Base-by-base conservation (phyloP, 768 basidiomycete species). In the Leccinum incarnatum region DNA sequence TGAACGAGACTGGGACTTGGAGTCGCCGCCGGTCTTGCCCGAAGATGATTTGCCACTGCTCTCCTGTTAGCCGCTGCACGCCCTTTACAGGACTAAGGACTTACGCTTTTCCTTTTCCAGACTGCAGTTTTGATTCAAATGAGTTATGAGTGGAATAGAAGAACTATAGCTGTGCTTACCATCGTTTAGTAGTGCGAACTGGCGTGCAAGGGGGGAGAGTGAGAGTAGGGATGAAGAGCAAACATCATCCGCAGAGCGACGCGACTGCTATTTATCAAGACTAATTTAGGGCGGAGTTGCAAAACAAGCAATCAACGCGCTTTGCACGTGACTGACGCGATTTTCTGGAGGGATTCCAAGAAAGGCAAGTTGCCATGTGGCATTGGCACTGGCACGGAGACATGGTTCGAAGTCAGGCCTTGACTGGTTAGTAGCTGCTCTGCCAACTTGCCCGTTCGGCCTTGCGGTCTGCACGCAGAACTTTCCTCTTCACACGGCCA, bases 1-100 rank as follows among this genome's bases (percentile, higher is more conserved):
- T 14, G 92, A 91, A 57, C 88, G 85, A 54, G 89, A 86, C 67
- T 84, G 79, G 8, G 80, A 76, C 76, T 87, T 88, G 63, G 73
- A 57, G 55, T 84, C 82, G 47, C 74, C 75, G 56, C 83, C 78
- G 25, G 79, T 76, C 73, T 81, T 78, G 2, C 78, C 78, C 62
- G 74, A 76, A 11, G 73, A 74, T 25, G 74, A 76, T 60, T 83
- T 82, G 65, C 81, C 78, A 74, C 79, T 76, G 56, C 30, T 36
- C 42, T 27, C 14, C 23, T 14, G 12, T 62, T 11, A 61, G 54
- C 49, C n/a, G 25, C 58, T 50, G 42, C 23, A 29, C 21, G 10
- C 40, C 21, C 14, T 17, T 46, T 8, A 23, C 48, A 62, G 64
- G 23, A 51, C 40, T 51, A 58, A 51, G 23, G 57, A 63, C 78